Base-by-base conservation (phyloP, 2,329 filamentous ascomycete species). In the Tolypocladium tundrense region DNA sequence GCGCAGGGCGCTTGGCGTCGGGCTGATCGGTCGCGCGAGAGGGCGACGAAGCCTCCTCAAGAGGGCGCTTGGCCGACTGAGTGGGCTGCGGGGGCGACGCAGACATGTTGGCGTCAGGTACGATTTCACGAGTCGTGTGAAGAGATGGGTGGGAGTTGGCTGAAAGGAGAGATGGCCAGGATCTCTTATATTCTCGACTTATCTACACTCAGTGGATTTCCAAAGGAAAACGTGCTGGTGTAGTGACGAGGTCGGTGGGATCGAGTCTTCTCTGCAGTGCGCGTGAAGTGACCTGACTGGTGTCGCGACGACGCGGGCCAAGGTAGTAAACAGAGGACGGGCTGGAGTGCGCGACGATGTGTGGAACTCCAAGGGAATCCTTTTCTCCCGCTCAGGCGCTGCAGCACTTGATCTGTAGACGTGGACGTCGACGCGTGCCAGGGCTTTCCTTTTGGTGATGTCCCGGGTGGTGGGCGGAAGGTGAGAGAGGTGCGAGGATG, bases 41-140 rank as follows among this genome's bases (percentile, higher is more conserved):
- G 41, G 94, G 94, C 11, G 94, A 99, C 21, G 94, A 97, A 13
- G 93, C 89, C 71, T 97, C 94, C 80, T 99, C 94, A 64, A 99
- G 85, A 61, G 94, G 94, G 69, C 94, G 91, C 84, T 99, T 99
- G 62, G 83, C 79, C 66, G 85, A 87, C 70, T 90, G 85, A 59
- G 86, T 88, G 55, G 84, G 84, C 61, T 80, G 79, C 61, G 79
- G 75, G 37, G 84, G 84, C 64, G 84, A 91, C 62, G 87, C 82
- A 77, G 88, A 91, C 88, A 92, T 92, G 66, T 73, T 83, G 75
- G 65, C 68, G 71, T 75, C 50, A 42, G 40, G 54, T 53, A 57
- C 58, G 54, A 52, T 42, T 54, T 57, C 50, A 53, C 56, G 45
- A 52, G 21, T 31, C 27, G 57, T 45, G 27, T 35, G 48, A 37